Base-by-base conservation (phyloP, 345 rosid species). In the Turritis glabra region DNA sequence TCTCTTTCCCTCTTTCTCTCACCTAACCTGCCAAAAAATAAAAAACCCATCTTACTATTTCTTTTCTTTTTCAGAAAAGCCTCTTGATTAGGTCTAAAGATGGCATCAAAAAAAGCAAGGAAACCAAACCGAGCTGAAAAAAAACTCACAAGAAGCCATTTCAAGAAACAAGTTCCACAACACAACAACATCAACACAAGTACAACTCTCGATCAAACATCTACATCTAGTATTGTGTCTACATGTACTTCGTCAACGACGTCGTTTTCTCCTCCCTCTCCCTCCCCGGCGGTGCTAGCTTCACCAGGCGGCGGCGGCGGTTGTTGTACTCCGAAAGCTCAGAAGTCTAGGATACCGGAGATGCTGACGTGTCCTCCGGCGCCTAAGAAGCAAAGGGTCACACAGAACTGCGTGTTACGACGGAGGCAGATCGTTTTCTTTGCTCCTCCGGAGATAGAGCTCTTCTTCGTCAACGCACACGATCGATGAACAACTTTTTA, bases 361-460 rank as follows among this genome's bases (percentile, higher is more conserved):
- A 86, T 90, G 7, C 78, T 33, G 25, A 85, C 97, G 21, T 95
- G 99, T 79, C 99, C 99, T 15, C 97, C 96, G 19, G 97, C 97
- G n/a, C 99, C 99, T 44, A 95, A 81, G 92, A 95, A 95, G 79
- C 89, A 77, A 78, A 87, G 93, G 46, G 76, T 81, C 4, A 5
- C 73, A 11, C 54, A 86, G 1, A 88, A 80, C 71, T 75, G 85
- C 71, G 33, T 64, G 19, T 77, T 84, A 77, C 78, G 70, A 52
- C 88, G 90, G 66, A 85, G 84, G 60, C 92, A 90, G 1, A 86
- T 91, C n/a, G 89, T 93, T 54, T 95, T 95, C 87, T 95, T 87
- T 72, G 86, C 97, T 46, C 91, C 97, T 25, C 97, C 99, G 2
- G 99, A 91, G 76, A 77, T 95, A 72, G 99, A 95, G 85, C 90